A percentile compares a stretch with the other conserved stretches of the same genome.
phyloP scores from a whole-genome alignment of 2,329 filamentous ascomycete species.

The Mollisiaceae sp. region DNA sequence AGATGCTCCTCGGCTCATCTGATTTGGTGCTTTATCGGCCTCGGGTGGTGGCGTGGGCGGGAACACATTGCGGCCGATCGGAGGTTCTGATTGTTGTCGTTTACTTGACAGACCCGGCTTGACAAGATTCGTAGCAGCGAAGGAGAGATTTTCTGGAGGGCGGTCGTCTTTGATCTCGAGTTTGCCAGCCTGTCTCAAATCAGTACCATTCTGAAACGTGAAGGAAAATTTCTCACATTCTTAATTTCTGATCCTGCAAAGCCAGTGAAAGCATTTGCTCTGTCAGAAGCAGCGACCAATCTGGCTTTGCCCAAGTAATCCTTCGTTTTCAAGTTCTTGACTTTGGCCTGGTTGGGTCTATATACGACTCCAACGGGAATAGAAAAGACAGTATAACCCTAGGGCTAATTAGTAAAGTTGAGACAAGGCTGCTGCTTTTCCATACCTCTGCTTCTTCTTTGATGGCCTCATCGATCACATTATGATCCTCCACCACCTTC shows the following conservation, averaged over 20 bases:
- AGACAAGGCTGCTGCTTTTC: neutral
- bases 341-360: conserved; percentile 94
- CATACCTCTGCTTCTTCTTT: conserved; percentile 86
- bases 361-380: conserved; percentile 97
- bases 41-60: conserved; percentile 99
- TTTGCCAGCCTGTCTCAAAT: conserved; percentile 53
- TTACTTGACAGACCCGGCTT: conserved; percentile 82
- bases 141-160: conserved; percentile 83
- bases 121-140: conserved; percentile 90
- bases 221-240: conserved; percentile 55
- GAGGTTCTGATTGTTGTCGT: conserved; percentile 85
- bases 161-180: conserved; percentile 74
- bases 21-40: conserved; percentile 63
- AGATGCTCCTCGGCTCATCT: conserved; percentile 61
- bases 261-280: conserved; percentile 79
- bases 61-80: conserved; percentile 79
- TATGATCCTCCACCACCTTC: conserved; percentile 94
- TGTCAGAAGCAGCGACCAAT: conserved; percentile 85
- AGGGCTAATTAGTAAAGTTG: conserved; percentile 28
- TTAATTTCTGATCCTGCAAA: conserved; percentile 81
- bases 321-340: conserved; percentile 96
- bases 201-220: conserved; percentile 7
- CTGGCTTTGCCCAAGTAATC: conserved; percentile 97
- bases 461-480: conserved; percentile 98
- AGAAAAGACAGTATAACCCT: conserved; percentile 98